Percentiles rank a stretch among this genome's conserved stretches.
phyloP scores from a whole-genome alignment of 106 monocot genomes.

The Dendrobium officinale region DNA sequence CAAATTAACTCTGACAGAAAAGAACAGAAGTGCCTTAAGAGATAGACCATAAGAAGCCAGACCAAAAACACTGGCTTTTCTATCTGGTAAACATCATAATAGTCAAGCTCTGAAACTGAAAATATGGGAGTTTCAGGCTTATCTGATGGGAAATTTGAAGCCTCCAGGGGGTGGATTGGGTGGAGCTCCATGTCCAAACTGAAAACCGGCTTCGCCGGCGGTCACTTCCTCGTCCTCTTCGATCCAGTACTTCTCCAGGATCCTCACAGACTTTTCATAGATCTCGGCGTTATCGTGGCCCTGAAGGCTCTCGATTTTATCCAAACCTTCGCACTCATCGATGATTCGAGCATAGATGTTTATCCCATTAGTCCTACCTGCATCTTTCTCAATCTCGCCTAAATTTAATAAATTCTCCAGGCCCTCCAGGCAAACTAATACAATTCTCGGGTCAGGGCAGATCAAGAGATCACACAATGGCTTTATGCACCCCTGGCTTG shows the following conservation, averaged over 20 bases:
- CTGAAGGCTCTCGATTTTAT: slow-evolving; percentile 28
- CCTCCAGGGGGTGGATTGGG: neutral
- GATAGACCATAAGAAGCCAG: neutral
- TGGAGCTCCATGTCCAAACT: slow-evolving; percentile 1
- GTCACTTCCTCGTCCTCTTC: slow-evolving; percentile 15
- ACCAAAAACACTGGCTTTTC: slow-evolving; percentile 17
- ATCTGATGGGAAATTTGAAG: slow-evolving; percentile 15
- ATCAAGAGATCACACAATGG: slow-evolving; percentile 28
- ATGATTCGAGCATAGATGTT: slow-evolving; percentile 23
- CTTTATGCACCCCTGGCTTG: slow-evolving; percentile 27
- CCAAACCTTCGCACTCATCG: slow-evolving; percentile 24
- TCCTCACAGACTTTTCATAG: slow-evolving; percentile 16
- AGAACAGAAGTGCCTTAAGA: neutral
- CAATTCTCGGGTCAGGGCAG: slow-evolving; percentile 10
- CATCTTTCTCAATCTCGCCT: slow-evolving; percentile 19
- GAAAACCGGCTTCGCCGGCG: neutral
- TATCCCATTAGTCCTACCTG: slow-evolving; percentile 8
- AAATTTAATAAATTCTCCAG: slow-evolving; percentile 26
- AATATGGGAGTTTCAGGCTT: neutral
- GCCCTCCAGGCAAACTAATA: slow-evolving; percentile 22
- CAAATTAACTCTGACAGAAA: neutral
- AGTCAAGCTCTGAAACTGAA: neutral
- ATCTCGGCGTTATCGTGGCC: slow-evolving; percentile 23
- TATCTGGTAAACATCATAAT: neutral
- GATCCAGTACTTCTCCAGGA: slow-evolving; percentile 25